phyloP scores from a whole-genome alignment of 331 rosid genomes.

The Pyracantha coccinea region DNA sequence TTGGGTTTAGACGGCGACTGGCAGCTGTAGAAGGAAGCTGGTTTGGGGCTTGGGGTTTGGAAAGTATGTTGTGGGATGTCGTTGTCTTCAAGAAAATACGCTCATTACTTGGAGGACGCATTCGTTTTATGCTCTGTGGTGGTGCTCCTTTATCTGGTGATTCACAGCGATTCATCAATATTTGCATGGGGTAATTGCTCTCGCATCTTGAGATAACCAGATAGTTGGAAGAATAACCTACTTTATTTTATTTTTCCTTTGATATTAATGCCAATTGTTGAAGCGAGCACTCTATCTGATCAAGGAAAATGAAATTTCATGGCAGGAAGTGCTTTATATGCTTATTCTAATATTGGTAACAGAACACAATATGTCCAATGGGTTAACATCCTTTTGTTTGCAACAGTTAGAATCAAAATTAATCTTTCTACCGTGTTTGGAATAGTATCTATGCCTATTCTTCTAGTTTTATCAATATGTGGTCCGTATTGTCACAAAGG shows the following conservation, averaged over 20 bases:
- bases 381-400: neutral
- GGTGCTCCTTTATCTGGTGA: slow-evolving; percentile 93
- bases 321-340: neutral
- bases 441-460: neutral
- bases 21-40: slow-evolving; percentile 86
- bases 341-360: neutral
- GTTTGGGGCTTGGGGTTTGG: slow-evolving; percentile 97
- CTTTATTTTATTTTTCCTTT: neutral
- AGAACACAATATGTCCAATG: neutral
- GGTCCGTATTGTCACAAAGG: neutral
- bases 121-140: slow-evolving; percentile 77
- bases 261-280: no score
- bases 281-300: no score
- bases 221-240: neutral
- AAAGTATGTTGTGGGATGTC: slow-evolving; percentile 59
- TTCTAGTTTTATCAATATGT: neutral
- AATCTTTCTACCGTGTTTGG: neutral
- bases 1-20: slow-evolving; percentile 57
- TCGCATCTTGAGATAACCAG: neutral
- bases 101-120: slow-evolving; percentile 54
- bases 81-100: slow-evolving; percentile 57
- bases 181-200: slow-evolving; percentile 78
- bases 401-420: neutral
- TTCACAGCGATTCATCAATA: slow-evolving; percentile 75
- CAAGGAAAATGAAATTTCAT: neutral